Base-by-base conservation (phyloP, 495 filamentous ascomycete species). In the Cercophora scortea region DNA sequence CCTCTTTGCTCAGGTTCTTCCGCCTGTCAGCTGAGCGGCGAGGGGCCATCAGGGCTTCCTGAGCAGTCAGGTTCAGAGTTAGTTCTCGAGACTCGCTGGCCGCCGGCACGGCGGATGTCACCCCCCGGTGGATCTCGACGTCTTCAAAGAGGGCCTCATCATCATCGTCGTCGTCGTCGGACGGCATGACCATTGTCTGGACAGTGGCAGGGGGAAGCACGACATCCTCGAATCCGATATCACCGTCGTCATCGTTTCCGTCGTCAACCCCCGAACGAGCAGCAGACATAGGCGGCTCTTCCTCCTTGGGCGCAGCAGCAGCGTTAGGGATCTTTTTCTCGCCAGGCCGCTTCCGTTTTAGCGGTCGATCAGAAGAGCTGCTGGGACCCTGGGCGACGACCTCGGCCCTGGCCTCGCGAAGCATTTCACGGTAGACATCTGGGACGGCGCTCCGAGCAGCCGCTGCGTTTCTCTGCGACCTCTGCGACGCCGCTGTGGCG, bases 1-100 rank as follows among this genome's bases (percentile, higher is more conserved):
- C 92, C 8, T 77, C 79, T 17, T 76, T 80, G 32, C 78, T 84
- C 42, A 90, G 71, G 9, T 79, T 77, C 57, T 84, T 87, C 41
- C 82, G 79, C 56, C 75, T 71, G 11, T 53, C 53, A 7, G 53
- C 54, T 17, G 61, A 60, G 34, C 54, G 56, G n/a, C 53, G 41
- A 0, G 55, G 62, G 15, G 63, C 49, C 33, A 74, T 67, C 7
- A 72, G 53, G 1, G 70, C 68, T 45, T 68, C 62, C 33, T 77
- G 68, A 13, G 67, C 65, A 11, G 67, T 69, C 3, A 77, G 62
- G 38, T 77, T 78, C 35, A 92, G 69, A 39, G 76, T 78, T 33
- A 92, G 69, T 11, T 78, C 79, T 25, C 93, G 76, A 40, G 76
- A 61, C 17, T 63, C 68, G 25, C 77, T 65, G 10, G 69, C 71